Evolutionary conservation across 2,329 filamentous ascomycete genomes (phyloP).

Genomic region (Colletotrichum euphorbiae): DNA sequence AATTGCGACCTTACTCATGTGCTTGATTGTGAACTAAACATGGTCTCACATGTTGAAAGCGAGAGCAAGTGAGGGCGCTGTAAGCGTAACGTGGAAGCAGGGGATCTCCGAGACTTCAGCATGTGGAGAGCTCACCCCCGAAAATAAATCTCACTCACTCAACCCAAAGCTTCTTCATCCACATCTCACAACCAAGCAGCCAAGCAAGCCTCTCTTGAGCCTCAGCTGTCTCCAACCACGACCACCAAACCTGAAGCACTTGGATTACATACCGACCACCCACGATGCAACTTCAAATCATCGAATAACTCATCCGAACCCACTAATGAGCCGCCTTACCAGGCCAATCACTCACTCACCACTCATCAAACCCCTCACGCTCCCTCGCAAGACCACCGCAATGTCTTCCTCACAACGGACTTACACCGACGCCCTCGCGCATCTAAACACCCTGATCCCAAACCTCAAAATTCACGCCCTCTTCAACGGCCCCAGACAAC

Average conservation of each 20-base stretch:
- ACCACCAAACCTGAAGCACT: background rate
- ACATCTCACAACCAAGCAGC: background rate
- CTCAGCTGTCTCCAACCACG: background rate
- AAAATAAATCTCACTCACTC: too few species aligned
- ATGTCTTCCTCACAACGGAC: conserved; percentile 32
- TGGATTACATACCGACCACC: background rate
- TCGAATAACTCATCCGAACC: background rate
- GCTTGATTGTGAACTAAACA: too few species aligned
- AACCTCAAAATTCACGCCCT: conserved; percentile 40
- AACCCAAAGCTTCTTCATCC: background rate
- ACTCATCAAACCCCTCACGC: conserved; percentile 1
- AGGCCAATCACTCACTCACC: background rate
- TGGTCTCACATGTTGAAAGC: too few species aligned
- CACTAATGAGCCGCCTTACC: conserved; percentile 6
- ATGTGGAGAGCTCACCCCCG: too few species aligned
- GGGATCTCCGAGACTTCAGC: too few species aligned
- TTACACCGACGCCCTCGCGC: conserved; percentile 36
- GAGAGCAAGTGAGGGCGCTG: too few species aligned
- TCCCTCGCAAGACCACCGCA: background rate
- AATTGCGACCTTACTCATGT: too few species aligned
- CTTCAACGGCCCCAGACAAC: conserved; percentile 19
- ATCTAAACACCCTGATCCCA: conserved; percentile 39
- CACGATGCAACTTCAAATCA: background rate
- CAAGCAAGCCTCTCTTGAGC: background rate
- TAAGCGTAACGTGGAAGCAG: too few species aligned